phyloP scores from a whole-genome alignment of 129 eudicot genomes.

The Heracleum sosnowskyi region DNA sequence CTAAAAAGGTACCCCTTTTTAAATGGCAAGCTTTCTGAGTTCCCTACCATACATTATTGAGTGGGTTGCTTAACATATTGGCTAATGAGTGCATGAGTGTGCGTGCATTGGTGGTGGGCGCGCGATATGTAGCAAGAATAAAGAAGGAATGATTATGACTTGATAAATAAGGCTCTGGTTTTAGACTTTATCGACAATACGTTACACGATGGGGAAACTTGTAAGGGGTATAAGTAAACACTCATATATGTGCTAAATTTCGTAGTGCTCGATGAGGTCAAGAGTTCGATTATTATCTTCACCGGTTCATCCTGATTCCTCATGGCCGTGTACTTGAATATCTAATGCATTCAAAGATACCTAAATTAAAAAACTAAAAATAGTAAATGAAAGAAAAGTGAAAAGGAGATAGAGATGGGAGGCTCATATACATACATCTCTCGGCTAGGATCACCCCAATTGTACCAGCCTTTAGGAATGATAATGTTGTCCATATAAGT shows the following conservation, averaged over 20 bases:
- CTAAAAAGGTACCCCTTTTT: constrained; percentile 9
- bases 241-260: neutral
- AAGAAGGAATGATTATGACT: neutral
- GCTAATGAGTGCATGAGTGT: neutral
- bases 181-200: neutral
- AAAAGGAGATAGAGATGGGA: neutral
- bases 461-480: constrained; percentile 88
- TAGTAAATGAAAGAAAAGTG: neutral
- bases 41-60: neutral
- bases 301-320: neutral
- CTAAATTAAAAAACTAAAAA: neutral
- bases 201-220: neutral
- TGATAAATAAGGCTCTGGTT: neutral
- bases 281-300: neutral
- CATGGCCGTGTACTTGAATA: neutral
- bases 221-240: neutral
- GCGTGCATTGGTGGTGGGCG: neutral
- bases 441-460: constrained; percentile 89
- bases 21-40: neutral
- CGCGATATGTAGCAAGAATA: neutral
- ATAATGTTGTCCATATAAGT: constrained; percentile 86
- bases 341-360: neutral
- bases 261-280: neutral
- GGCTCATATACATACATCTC: constrained; percentile 50
- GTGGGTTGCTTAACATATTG: constrained; percentile 1